phyloP scores from a whole-genome alignment of 208 protist genomes.

The Naegleria lovaniensis region DNA sequence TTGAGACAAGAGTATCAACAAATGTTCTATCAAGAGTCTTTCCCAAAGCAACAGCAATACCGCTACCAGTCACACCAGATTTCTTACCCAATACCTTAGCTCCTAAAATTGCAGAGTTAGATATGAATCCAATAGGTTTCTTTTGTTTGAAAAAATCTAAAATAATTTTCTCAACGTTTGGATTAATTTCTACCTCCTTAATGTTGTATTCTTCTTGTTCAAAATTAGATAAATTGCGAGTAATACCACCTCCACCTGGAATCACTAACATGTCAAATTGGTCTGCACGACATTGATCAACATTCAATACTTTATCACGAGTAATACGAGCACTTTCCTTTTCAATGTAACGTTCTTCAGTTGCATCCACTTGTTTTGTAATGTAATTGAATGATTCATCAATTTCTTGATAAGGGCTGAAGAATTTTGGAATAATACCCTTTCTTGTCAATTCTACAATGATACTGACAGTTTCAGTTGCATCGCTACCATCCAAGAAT shows the following conservation, averaged over 20 bases:
- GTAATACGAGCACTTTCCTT: neutral
- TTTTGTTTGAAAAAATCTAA: neutral
- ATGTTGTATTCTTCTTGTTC: neutral
- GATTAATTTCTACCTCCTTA: neutral
- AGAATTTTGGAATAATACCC: neutral
- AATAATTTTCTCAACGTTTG: neutral
- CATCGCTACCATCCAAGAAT: constrained; percentile 10
- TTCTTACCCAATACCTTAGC: neutral
- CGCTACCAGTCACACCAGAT: neutral
- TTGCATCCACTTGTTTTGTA: neutral
- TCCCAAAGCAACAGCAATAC: neutral
- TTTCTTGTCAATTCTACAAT: neutral
- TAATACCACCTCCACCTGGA: neutral
- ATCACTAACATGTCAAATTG: neutral
- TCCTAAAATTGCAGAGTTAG: neutral
- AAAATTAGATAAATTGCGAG: constrained; percentile 1
- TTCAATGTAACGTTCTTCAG: neutral
- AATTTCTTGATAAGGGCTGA: neutral
- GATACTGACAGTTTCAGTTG: neutral
- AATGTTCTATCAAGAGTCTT: neutral
- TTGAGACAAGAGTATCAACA: neutral
- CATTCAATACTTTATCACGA: neutral
- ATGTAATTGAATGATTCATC: neutral
- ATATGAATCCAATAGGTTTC: neutral
- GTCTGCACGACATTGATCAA: neutral